phyloP scores from a whole-genome alignment of 2,329 filamentous ascomycete genomes.

The Bipolaris zeicola region DNA sequence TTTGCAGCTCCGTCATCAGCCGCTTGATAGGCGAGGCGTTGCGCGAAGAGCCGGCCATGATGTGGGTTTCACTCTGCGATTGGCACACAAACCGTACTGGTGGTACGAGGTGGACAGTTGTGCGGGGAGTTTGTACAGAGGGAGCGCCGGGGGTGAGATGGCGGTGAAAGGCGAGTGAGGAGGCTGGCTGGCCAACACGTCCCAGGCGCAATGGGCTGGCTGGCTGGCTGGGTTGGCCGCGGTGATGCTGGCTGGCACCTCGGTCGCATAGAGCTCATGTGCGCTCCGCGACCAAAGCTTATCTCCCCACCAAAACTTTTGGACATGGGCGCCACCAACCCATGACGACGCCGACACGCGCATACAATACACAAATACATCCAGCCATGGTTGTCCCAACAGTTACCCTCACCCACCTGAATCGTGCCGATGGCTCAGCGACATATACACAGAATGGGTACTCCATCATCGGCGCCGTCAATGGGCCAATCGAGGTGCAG shows the following conservation, averaged over 20 bases:
- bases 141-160: background rate
- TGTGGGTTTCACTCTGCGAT: background rate
- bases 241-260: constrained; percentile 33
- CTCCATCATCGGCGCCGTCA: constrained; percentile 82
- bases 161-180: constrained; percentile 3
- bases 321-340: constrained; percentile 5
- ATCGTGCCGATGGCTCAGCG: constrained; percentile 79
- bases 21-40: constrained; percentile 58
- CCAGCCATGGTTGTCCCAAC: constrained; percentile 35
- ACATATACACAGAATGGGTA: constrained; percentile 78
- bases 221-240: constrained; percentile 12
- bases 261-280: constrained; percentile 19
- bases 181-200: constrained; percentile 6
- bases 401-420: constrained; percentile 55
- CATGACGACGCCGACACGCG: constrained; percentile 1
- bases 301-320: constrained; percentile 36
- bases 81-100: background rate
- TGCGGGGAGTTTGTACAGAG: background rate
- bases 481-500: constrained; percentile 89
- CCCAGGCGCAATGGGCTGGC: background rate
- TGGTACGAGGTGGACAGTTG: background rate
- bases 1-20: constrained; percentile 65
- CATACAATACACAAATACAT: background rate
- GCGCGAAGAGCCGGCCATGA: constrained; percentile 43
- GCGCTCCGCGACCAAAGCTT: constrained; percentile 25